Evolutionary conservation across 306 rosid species (phyloP), one percentile per base, ranked within the genome.

Genomic region (Hippophae gyantsensis): DNA sequence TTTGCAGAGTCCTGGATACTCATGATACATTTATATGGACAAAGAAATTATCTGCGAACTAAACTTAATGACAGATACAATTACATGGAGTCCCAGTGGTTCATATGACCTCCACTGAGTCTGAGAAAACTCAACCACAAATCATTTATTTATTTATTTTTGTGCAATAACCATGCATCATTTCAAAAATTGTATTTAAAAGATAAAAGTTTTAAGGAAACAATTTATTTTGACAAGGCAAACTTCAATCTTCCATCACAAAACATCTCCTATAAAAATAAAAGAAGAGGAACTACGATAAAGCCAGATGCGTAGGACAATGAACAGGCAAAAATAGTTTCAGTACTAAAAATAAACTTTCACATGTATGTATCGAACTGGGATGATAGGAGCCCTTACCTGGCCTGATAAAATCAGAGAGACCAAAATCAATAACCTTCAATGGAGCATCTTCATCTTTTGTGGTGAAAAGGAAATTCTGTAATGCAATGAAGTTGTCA

Each of bases 391-490:
- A 41, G 66, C 60, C 58, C 32, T 77, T 83, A 87, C 98, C 96
- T 70, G 98, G 95, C 78, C 82, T 78, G 60, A 85, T 79, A 68
- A 83, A 87, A 78, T 92, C 98, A 11, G 98, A 92, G 74, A 92
- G 89, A 81, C 98, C 98, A 83, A 92, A 92, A 71, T 92, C 98
- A 54, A 85, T 92, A 72, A 73, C 93, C 81, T 88, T 92, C 83
- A 92, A 68, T 26, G 72, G 70, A 58, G 95, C 74, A 74, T 92
- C 79, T 61, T 80, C 98, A 3, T 83, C 87, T 74, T 69, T 87
- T 56, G 90, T 76, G 69, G 81, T 62, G 63, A 87, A 92, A 58
- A 92, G 98, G 72, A 92, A 92, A 77, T 92, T 92, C 98, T 92
- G 95, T 75, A 58, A 58, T 52, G 48, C 63, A 69, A 51, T 52